These are phyloP conservation scores for Cunninghamia lanceolata DNA, from an alignment of 75 land plant species.

Conservation along the genomic window DNA sequence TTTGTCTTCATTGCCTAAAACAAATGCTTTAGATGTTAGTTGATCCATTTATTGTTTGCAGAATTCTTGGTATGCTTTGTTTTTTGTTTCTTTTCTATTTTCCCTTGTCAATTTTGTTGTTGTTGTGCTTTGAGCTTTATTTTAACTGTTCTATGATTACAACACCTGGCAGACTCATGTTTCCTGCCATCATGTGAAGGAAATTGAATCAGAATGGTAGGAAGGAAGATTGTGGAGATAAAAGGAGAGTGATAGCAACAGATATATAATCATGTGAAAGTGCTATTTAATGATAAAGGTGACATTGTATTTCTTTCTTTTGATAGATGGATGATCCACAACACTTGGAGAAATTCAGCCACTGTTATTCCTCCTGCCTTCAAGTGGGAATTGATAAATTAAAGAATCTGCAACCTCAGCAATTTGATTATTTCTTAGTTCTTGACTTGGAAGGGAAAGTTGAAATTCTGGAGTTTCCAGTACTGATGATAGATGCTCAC, in stretches of 20 bases:
- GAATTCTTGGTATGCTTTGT: neutral
- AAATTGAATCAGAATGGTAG: neutral
- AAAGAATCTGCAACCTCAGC: constrained; percentile 39
- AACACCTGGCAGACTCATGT: neutral
- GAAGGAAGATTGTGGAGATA: neutral
- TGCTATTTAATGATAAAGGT: neutral
- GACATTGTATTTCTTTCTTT: neutral
- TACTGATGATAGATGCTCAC: constrained; percentile 71
- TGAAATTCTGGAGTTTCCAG: constrained; percentile 96
- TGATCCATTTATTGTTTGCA: neutral
- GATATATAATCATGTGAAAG: neutral
- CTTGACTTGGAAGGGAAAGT: constrained; percentile 96
- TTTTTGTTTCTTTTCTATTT: neutral
- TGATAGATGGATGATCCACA: constrained; percentile 73
- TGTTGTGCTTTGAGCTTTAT: neutral
- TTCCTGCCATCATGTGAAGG: neutral
- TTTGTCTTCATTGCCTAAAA: neutral
- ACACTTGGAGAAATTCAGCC: constrained; percentile 80
- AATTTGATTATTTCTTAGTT: constrained; percentile 71
- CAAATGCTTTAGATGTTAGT: neutral
- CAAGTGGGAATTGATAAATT: constrained; percentile 23
- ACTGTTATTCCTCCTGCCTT: constrained; percentile 48
- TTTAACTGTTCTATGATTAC: constrained; percentile 3
- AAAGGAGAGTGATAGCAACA: neutral
- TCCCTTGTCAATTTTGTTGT: neutral